These are phyloP conservation scores for Miamiensis avidus DNA, from an alignment of 169 alveolate species.

Conservation along the genomic window DNA sequence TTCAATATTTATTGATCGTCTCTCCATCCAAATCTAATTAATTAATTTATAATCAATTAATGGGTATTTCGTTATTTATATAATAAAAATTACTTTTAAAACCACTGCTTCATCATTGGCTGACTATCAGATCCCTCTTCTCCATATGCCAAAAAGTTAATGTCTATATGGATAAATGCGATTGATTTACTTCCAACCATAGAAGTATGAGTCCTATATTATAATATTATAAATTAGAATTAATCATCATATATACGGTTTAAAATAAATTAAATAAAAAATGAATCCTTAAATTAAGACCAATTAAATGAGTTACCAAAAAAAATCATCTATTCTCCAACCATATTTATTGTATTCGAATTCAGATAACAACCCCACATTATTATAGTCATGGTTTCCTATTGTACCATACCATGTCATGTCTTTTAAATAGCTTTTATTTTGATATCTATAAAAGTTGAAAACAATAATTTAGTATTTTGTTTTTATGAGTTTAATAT, in stretches of 20 bases:
- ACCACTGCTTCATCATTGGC: neutral
- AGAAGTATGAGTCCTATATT: neutral
- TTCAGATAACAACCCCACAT: neutral
- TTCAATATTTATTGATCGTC: neutral
- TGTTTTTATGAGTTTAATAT: too few species aligned
- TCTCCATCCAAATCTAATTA: neutral
- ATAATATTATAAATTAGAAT: too few species aligned
- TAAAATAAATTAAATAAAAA: too few species aligned
- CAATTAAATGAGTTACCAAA: neutral
- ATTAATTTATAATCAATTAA: neutral
- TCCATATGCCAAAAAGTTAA: neutral
- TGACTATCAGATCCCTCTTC: neutral
- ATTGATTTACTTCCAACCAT: neutral
- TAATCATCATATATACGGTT: too few species aligned
- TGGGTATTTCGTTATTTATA: neutral
- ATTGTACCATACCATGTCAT: neutral
- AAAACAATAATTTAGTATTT: neutral
- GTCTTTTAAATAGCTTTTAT: neutral
- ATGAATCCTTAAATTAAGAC: too few species aligned
- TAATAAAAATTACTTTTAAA: neutral
- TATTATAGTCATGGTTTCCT: neutral
- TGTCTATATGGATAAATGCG: neutral
- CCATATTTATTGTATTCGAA: neutral
- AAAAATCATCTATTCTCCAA: neutral
- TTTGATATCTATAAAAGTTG: neutral